Evolutionary conservation across 2,329 filamentous ascomycete genomes (phyloP).

Genomic region (Aspergillus ochraceoroseus): DNA sequence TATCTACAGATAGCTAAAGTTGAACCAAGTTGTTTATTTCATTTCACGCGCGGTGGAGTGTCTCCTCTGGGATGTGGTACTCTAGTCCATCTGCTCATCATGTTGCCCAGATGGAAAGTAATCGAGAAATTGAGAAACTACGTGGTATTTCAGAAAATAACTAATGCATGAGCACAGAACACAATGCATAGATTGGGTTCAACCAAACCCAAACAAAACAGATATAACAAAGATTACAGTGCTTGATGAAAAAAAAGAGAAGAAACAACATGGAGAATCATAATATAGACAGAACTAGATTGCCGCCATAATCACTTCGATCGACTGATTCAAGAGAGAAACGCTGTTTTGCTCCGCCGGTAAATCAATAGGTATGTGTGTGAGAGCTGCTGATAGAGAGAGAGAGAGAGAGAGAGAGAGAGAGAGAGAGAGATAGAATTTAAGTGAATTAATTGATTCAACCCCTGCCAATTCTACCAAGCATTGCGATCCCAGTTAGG

Average conservation of each 20-base stretch:
- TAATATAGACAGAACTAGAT: constrained; percentile 2
- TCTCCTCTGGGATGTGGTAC: too few relatives aligned
- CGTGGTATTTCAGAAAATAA: too few relatives aligned
- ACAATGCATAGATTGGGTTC: not conserved
- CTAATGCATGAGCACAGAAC: not conserved
- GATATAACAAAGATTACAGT: not conserved
- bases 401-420: constrained; percentile 7
- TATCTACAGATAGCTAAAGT: too few relatives aligned
- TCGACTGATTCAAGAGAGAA: constrained; percentile 5
- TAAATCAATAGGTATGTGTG: constrained; percentile 3
- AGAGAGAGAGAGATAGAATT: not conserved
- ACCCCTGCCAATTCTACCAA: too few relatives aligned
- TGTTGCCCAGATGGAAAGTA: too few relatives aligned
- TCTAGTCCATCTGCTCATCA: too few relatives aligned
- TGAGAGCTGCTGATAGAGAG: not conserved
- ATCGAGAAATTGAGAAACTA: too few relatives aligned
- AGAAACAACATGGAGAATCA: constrained; percentile 4
- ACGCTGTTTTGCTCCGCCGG: constrained; percentile 5
- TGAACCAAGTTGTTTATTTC: too few relatives aligned
- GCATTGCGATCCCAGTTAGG: constrained; percentile 79
- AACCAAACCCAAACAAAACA: not conserved
- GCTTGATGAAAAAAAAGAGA: not conserved
- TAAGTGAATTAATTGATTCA: not conserved
- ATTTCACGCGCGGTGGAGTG: too few relatives aligned
- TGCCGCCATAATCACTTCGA: constrained; percentile 1